Evolutionary conservation across 192 early-diverging fungal genomes (phyloP), one percentile per base, ranked within the genome.

Genomic region (Coemansia sp.): DNA sequence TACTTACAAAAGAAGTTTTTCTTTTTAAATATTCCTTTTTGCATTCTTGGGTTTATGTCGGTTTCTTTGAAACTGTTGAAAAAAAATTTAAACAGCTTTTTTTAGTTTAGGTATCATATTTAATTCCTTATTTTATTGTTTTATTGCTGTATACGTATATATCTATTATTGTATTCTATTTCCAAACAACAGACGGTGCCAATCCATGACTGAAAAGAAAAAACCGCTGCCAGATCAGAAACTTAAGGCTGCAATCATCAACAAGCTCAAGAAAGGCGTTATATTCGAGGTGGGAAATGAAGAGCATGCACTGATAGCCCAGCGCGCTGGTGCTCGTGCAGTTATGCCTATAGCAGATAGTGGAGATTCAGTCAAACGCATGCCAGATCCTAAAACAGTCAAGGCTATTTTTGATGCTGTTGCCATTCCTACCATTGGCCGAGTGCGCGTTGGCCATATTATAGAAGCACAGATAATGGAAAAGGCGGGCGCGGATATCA

Each of bases 201-300:
- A n/a, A n/a, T n/a, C n/a, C n/a, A 45, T 45, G 42, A 7, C 5
- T 45, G 42, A 45, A 45, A 45, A 45, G 5, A 45, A 45, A 45
- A 45, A 45, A 45, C 7, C 42, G 12, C 5, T 2, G 8, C 42
- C 42, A 7, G 10, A 25, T 56, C 54, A 10, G 14, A 8, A n/a
- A 8, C 4, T 56, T 28, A 56, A 33, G 32, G 1, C 54, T 17
- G 2, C 14, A 11, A 56, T 32, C 11, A 32, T 33, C n/a, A 3
- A 4, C 1, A 95, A 93, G 90, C 87, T 99, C 75, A 99, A 97
- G 90, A 95, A 94, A 60, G 97, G 97, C 64, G 97, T 99, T 18
- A 98, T 99, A 80, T 97, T 99, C 95, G 97, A 98, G 82, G 97
- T 97, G 16, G 89, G 96, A 68, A 93, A 98, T 73, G 93, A 89